A percentile compares a stretch with the other conserved stretches of the same genome.
phyloP scores from a whole-genome alignment of 257 asterid species.

The Solanum clarkiae region DNA sequence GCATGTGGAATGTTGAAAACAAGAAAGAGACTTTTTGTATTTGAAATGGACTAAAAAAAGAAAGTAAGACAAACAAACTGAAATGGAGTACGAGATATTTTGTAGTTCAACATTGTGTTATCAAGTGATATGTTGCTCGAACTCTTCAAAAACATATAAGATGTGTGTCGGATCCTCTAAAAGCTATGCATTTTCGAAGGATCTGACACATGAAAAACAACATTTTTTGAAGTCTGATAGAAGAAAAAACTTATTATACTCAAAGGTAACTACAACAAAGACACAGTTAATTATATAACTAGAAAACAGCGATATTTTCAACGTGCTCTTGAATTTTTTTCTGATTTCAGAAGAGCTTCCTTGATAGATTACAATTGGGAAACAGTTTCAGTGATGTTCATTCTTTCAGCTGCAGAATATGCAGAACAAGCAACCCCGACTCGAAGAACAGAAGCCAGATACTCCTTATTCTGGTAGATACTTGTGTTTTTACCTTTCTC shows the following conservation, averaged over 20 bases:
- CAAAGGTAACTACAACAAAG: background rate
- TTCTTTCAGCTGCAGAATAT: conserved; percentile 12
- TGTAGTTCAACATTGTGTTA: background rate
- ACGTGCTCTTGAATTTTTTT: background rate
- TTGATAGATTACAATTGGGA: background rate
- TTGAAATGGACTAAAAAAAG: background rate
- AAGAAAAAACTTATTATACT: background rate
- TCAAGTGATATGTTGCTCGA: no score
- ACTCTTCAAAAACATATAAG: background rate
- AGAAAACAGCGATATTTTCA: background rate
- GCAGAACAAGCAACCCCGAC: conserved; percentile 20
- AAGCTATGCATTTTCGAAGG: background rate
- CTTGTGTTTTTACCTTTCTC: background rate
- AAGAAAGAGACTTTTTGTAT: background rate
- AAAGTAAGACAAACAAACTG: background rate
- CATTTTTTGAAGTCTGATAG: background rate
- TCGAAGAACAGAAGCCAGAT: conserved; percentile 13
- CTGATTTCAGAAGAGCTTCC: background rate
- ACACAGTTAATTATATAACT: background rate
- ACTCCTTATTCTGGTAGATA: background rate
- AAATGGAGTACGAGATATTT: background rate
- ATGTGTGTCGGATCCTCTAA: background rate
- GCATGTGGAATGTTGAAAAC: background rate
- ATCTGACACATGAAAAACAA: background rate
- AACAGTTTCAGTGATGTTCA: conserved; percentile 16